phyloP scores from a whole-genome alignment of 192 early-diverging fungal species.

The Mortierella claussenii region DNA sequence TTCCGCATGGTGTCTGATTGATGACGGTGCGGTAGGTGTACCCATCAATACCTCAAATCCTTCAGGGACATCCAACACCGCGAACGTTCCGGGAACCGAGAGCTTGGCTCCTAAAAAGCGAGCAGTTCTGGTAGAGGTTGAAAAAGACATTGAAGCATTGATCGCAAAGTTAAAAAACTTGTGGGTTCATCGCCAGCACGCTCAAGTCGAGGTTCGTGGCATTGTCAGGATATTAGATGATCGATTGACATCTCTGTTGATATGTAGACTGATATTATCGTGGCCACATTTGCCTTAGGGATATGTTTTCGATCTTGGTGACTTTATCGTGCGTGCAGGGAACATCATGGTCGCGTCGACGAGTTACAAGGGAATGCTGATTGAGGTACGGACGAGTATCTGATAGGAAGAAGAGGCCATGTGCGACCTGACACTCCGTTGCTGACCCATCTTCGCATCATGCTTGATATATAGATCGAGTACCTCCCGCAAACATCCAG shows the following conservation, averaged over 20 bases:
- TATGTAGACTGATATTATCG: too few relatives aligned
- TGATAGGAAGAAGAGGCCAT: too few relatives aligned
- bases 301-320: conserved; percentile 59
- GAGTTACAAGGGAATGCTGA: conserved; percentile 64
- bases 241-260: too few relatives aligned
- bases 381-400: conserved; percentile 53
- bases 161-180: conserved; percentile 61
- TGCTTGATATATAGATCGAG: conserved; percentile 62
- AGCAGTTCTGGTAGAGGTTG: conserved; percentile 62
- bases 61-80: not conserved
- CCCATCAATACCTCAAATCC: conserved; percentile 2
- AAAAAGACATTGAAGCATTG: conserved; percentile 61
- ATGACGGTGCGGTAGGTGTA: conserved; percentile 33
- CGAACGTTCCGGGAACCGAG: not conserved
- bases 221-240: not conserved
- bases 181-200: conserved; percentile 63
- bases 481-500: conserved; percentile 62
- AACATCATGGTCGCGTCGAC: conserved; percentile 64
- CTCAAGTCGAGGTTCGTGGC: conserved; percentile 55
- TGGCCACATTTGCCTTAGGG: too few relatives aligned
- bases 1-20: conserved; percentile 47
- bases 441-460: too few relatives aligned
- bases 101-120: conserved; percentile 8
- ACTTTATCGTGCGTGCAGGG: conserved; percentile 65
- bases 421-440: too few relatives aligned